A percentile compares a stretch with the other conserved stretches of the same genome.
Conservation (phyloP, 2,329 filamentous ascomycete genomes). For the Aspergillus persii region DNA sequence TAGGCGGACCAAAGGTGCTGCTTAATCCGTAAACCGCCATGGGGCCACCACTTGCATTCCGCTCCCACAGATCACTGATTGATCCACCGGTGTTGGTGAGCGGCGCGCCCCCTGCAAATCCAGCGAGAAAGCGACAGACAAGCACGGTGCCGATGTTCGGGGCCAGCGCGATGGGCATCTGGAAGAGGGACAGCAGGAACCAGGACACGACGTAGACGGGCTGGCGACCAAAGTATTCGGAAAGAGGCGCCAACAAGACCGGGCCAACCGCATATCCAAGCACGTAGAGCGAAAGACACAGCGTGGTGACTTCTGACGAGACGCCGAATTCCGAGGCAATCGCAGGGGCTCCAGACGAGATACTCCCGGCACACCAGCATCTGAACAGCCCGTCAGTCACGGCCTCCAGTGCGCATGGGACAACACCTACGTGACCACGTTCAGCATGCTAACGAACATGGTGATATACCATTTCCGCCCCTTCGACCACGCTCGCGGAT, state of each 20-base stretch:
- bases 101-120: constrained; percentile 31
- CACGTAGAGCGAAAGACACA: constrained; percentile 34
- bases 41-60: constrained; percentile 29
- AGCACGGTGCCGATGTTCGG: constrained; percentile 31
- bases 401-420: neutral
- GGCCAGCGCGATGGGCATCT: constrained; percentile 26
- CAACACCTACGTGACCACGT: constrained; percentile 26
- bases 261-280: constrained; percentile 30
- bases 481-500: constrained; percentile 42
- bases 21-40: constrained; percentile 38
- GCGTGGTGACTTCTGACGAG: constrained; percentile 28
- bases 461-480: constrained; percentile 44
- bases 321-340: constrained; percentile 29
- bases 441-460: constrained; percentile 37
- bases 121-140: constrained; percentile 29
- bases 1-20: constrained; percentile 36
- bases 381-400: constrained; percentile 8
- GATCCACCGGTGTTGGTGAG: constrained; percentile 34
- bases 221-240: constrained; percentile 37
- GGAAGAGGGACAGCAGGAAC: constrained; percentile 31
- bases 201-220: constrained; percentile 34
- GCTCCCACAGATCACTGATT: constrained; percentile 32
- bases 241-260: constrained; percentile 31
- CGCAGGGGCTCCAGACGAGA: constrained; percentile 26
- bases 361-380: constrained; percentile 27